Percentiles rank a stretch among this genome's conserved stretches.
Evolutionary conservation across 176 grass and related monocot genomes (phyloP).

Genomic region (Saccharum spontaneum): DNA sequence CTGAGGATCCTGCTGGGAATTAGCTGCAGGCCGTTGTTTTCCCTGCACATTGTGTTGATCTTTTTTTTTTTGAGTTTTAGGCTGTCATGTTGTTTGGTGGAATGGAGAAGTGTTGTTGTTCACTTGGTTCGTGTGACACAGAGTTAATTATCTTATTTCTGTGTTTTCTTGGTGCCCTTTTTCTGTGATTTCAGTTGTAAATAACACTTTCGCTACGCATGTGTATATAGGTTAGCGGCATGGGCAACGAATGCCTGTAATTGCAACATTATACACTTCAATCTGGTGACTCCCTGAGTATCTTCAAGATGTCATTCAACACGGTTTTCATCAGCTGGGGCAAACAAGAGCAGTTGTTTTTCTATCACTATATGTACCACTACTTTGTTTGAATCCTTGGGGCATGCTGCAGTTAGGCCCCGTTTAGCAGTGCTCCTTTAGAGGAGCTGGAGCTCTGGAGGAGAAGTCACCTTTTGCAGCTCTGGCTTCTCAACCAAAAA

Average conservation of each 20-base stretch:
- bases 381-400: not conserved
- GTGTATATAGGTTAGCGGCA: constrained; percentile 47
- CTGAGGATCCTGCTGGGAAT: constrained; percentile 42
- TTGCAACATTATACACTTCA: constrained; percentile 9
- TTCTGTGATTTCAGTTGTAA: constrained; percentile 43
- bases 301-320: not conserved
- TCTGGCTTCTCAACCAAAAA: no score
- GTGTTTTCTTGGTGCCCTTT: not conserved
- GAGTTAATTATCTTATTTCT: not conserved
- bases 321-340: not conserved
- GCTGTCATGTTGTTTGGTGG: constrained; percentile 33
- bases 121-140: constrained; percentile 9
- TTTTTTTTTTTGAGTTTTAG: constrained; percentile 35
- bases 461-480: no score
- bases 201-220: constrained; percentile 26
- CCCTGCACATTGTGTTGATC: constrained; percentile 25
- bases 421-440: no score
- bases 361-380: not conserved
- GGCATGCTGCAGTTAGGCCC: no score
- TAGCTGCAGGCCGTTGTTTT: constrained; percentile 34
- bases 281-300: not conserved
- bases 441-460: no score
- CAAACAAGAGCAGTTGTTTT: not conserved
- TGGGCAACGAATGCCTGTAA: constrained; percentile 26
- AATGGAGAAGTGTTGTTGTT: constrained; percentile 17